phyloP scores from a whole-genome alignment of 257 asterid species.

The Verbascum thapsus region DNA sequence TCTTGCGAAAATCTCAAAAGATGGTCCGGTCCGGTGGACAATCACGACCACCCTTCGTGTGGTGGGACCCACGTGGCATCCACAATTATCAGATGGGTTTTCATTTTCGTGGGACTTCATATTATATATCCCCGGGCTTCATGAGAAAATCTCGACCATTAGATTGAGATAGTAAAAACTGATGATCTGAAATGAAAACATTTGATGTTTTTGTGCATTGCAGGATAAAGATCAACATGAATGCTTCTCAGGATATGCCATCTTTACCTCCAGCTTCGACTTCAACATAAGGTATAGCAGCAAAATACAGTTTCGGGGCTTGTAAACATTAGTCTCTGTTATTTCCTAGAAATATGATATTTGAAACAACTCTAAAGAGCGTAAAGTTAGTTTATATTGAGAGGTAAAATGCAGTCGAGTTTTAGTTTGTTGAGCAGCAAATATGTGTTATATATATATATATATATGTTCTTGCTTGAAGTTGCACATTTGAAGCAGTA shows the following conservation, averaged over 20 bases:
- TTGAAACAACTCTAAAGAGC: not conserved
- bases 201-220: conserved; percentile 28
- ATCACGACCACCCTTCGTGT: no score
- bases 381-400: conserved; percentile 5
- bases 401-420: conserved; percentile 14
- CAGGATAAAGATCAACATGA: conserved; percentile 98
- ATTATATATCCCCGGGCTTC: no score
- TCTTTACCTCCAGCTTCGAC: conserved; percentile 33
- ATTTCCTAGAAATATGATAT: not conserved
- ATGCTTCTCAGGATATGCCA: conserved; percentile 57
- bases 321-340: not conserved
- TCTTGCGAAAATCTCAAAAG: no score
- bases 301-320: conserved; percentile 27
- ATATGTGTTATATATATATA: conserved; percentile 5
- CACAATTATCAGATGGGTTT: no score
- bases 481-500: conserved; percentile 7
- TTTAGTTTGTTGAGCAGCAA: conserved; percentile 12
- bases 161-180: not conserved
- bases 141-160: not conserved
- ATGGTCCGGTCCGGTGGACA: no score
- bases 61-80: no score
- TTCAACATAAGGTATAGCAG: conserved; percentile 21
- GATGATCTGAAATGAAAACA: not conserved
- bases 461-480: not conserved
- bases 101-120: no score